Evolutionary conservation across 768 basidiomycete genomes (phyloP), one percentile per base, ranked within the genome.

Genomic region (Tulasnella sp.): DNA sequence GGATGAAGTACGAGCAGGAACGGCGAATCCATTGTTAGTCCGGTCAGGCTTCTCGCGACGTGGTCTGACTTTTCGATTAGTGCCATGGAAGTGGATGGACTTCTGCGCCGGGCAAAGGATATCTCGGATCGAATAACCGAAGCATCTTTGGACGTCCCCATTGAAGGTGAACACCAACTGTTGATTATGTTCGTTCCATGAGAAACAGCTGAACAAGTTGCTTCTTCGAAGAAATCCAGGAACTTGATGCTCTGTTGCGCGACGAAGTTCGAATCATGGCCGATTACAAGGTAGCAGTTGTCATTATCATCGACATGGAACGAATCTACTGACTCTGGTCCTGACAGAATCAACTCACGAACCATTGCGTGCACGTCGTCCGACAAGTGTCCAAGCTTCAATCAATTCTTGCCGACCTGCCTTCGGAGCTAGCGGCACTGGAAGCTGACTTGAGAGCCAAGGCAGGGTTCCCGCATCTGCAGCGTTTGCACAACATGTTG

Each of bases 391-490:
- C 95, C 81, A 84, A 87, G 20, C 88, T 98, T 46, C 98, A 99
- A 86, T 92, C 92, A 81, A 92, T 93, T 80, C 89, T 98, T 54
- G 90, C 96, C 1, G 88, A 91, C 54, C 86, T 98, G 2, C 95
- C 96, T 7, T 86, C 89, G 0, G 87, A 88, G 1, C 86, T 99
- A 42, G 87, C 89, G 0, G 85, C 87, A 2, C 87, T 98, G 1
- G 95, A 97, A 84, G 84, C 89, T 0, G 92, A 91, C 83, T 91
- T 97, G 82, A 89, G 93, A n/a, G 88, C 79, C 89, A 94, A 87
- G 84, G 94, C 92, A 42, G 93, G 93, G 80, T 98, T 98, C 84
- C 89, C 93, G n/a, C 96, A 99, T 85, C 93, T 99, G 20, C 91
- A 93, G 75, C 89, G 97, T 24, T 87, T 98, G 64, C 96, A 97